phyloP scores from a whole-genome alignment of 805 yeast species.

The Clavispora santaluciae region DNA sequence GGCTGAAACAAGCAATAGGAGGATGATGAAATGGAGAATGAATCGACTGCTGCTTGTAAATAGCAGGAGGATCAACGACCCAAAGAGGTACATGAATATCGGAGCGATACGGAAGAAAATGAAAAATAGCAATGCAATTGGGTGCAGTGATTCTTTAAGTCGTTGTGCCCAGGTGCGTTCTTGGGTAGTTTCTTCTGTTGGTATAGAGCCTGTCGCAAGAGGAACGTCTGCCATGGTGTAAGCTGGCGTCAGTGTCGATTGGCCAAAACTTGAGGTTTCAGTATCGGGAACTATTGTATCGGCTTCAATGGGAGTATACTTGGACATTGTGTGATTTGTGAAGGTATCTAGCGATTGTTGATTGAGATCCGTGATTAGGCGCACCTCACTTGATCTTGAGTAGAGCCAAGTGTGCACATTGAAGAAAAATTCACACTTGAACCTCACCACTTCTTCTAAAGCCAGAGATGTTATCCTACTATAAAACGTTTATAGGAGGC shows the following conservation, averaged over 20 bases:
- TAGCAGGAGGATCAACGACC: slow-evolving; percentile 55
- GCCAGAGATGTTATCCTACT: slow-evolving; percentile 11
- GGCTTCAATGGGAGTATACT: slow-evolving; percentile 29
- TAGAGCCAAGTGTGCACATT: slow-evolving; percentile 2
- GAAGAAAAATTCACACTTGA: not conserved
- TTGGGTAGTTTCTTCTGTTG: not conserved
- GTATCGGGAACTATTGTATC: slow-evolving; percentile 14
- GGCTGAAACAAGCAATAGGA: slow-evolving; percentile 71
- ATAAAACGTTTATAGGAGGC: slow-evolving; percentile 30
- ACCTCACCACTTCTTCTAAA: not conserved
- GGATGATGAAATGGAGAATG: slow-evolving; percentile 72
- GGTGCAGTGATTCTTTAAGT: slow-evolving; percentile 71
- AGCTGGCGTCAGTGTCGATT: not conserved
- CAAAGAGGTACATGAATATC: slow-evolving; percentile 62
- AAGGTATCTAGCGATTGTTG: no score
- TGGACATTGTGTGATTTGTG: slow-evolving; percentile 13
- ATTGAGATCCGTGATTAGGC: not conserved
- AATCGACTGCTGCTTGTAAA: slow-evolving; percentile 35
- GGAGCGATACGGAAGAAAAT: slow-evolving; percentile 62
- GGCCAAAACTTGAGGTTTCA: not conserved
- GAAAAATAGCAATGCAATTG: slow-evolving; percentile 67
- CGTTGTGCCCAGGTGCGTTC: slow-evolving; percentile 26
- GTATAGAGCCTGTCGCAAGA: not conserved
- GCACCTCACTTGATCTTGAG: not conserved
- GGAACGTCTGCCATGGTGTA: not conserved